These are phyloP conservation scores for Bonia amplexicaulis DNA, from an alignment of 176 grass and related monocot species.

Conservation along the genomic window DNA sequence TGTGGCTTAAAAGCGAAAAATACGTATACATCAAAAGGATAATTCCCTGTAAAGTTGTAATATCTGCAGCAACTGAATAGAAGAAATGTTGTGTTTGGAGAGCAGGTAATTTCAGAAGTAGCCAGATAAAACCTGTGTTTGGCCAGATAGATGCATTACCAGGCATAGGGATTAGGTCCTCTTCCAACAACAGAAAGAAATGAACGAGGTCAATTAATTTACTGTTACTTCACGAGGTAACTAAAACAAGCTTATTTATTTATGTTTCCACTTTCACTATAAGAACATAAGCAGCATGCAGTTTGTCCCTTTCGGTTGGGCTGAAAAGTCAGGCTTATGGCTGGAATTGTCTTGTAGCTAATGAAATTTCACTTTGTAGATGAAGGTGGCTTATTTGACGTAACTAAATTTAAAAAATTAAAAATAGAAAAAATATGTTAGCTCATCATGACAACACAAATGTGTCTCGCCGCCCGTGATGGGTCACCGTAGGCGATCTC, in stretches of 20 bases:
- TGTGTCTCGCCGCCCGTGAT: too few species aligned
- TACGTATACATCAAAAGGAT: not conserved
- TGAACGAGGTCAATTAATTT: not conserved
- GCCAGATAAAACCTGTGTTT: not conserved
- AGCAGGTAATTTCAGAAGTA: not conserved
- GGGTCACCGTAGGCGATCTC: conserved; percentile 44
- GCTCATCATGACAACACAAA: too few species aligned
- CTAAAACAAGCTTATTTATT: not conserved
- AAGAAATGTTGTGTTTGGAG: not conserved
- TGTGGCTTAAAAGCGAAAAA: not conserved
- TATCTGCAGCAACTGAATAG: not conserved
- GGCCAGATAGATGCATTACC: not conserved
- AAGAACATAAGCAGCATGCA: not conserved
- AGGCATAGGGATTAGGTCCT: not conserved
- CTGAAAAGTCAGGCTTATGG: too few species aligned
- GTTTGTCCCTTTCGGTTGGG: too few species aligned
- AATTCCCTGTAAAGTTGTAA: not conserved
- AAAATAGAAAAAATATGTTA: too few species aligned
- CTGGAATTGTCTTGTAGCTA: too few species aligned
- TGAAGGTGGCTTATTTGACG: too few species aligned
- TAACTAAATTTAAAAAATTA: too few species aligned
- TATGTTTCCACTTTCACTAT: not conserved
- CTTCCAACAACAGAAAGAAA: not conserved
- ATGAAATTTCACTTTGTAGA: too few species aligned
- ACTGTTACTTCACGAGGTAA: not conserved